Conservation (phyloP, 163 green algal genomes). For the Scenedesmus sp. region DNA sequence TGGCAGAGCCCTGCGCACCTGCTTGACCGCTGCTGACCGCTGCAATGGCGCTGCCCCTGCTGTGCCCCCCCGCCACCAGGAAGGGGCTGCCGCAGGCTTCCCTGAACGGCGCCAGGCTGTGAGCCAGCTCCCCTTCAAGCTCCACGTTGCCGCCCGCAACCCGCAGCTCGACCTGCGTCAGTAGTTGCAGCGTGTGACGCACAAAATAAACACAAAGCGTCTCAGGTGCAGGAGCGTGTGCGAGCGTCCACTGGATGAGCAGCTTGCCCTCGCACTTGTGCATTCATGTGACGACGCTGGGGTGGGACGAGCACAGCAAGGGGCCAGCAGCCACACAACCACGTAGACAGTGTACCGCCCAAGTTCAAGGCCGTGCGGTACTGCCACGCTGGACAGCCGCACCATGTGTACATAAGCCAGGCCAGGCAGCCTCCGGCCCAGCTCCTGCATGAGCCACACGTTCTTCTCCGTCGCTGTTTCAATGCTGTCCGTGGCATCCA, state of each 20-base stretch:
- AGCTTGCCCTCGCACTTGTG: too few relatives aligned
- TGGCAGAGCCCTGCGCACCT: neutral
- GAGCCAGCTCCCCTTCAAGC: neutral
- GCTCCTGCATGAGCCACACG: slow-evolving; percentile 40
- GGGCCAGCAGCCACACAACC: too few relatives aligned
- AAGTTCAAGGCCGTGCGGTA: too few relatives aligned
- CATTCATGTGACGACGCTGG: too few relatives aligned
- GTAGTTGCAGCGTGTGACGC: neutral
- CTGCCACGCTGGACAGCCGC: neutral
- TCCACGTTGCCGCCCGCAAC: neutral
- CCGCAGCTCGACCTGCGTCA: neutral
- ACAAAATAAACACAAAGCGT: too few relatives aligned
- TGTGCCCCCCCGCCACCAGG: neutral
- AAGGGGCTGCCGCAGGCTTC: neutral
- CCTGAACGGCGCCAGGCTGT: slow-evolving; percentile 3
- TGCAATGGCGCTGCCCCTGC: neutral
- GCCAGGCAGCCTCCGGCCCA: neutral
- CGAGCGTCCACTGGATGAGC: too few relatives aligned
- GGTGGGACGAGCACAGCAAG: too few relatives aligned
- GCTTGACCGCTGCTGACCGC: slow-evolving; percentile 2
- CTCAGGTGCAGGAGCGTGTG: too few relatives aligned
- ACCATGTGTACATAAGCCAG: slow-evolving; percentile 52
- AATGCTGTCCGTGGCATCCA: slow-evolving; percentile 27
- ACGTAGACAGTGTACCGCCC: too few relatives aligned
- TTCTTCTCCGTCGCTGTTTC: slow-evolving; percentile 39